A percentile compares a stretch with the other conserved stretches of the same genome.
These are phyloP conservation scores for Geotrichum restrictum DNA, from an alignment of 1,139 yeast species.

Conservation along the genomic window DNA sequence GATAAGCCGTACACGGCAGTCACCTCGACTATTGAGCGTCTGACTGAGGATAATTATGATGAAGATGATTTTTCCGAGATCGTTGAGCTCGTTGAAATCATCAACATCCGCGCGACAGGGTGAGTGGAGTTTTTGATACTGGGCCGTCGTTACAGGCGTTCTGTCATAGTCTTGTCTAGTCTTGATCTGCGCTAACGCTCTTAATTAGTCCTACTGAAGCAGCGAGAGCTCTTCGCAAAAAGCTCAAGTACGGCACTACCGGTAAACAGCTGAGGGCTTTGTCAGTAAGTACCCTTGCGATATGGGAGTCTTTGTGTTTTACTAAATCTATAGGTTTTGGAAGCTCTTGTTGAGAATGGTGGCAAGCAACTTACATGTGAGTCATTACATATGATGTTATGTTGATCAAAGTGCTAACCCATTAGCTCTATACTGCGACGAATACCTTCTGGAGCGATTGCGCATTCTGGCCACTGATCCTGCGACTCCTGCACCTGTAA, in stretches of 20 bases:
- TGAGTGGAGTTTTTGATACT: constrained; percentile 20
- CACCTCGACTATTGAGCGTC: constrained; percentile 47
- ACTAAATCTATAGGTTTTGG: constrained; percentile 45
- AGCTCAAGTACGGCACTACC: constrained; percentile 73
- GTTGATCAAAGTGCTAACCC: constrained; percentile 33
- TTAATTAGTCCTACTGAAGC: constrained; percentile 62
- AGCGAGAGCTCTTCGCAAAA: constrained; percentile 84
- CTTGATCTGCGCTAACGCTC: constrained; percentile 22
- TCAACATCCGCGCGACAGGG: constrained; percentile 44
- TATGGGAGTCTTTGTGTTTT: neutral
- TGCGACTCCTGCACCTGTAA: constrained; percentile 46
- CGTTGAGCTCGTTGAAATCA: constrained; percentile 46
- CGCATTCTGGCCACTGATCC: constrained; percentile 49
- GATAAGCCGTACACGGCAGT: constrained; percentile 50
- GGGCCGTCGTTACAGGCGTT: neutral
- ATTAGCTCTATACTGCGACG: constrained; percentile 58
- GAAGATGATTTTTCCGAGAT: constrained; percentile 42
- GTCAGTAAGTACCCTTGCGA: constrained; percentile 34
- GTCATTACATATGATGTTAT: constrained; percentile 30
- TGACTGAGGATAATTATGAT: constrained; percentile 40
- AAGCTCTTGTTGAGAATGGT: constrained; percentile 73
- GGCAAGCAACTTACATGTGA: constrained; percentile 43
- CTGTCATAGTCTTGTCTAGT: too few species aligned
- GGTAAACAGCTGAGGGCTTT: constrained; percentile 64
- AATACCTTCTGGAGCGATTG: constrained; percentile 64